These are phyloP conservation scores for Ulota crispa DNA, from an alignment of 225 moss, liverwort and hornwort genomes.

Conservation along the genomic window DNA sequence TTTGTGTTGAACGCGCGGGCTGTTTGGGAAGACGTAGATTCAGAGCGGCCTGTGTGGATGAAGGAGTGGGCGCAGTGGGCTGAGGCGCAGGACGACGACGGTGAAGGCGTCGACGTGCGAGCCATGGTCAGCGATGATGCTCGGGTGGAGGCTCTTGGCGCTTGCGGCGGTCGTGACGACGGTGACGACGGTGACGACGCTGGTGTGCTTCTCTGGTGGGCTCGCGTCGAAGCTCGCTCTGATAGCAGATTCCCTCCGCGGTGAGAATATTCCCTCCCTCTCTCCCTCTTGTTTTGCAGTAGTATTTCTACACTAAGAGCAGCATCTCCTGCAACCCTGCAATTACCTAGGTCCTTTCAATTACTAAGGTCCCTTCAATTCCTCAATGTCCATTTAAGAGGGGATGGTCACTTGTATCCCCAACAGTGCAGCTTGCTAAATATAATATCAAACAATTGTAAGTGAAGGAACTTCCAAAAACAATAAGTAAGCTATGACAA, in stretches of 20 bases:
- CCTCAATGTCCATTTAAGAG: too few relatives aligned
- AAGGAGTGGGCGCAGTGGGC: conserved; percentile 74
- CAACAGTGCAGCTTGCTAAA: too few relatives aligned
- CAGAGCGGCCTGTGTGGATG: conserved; percentile 66
- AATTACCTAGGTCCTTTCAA: too few relatives aligned
- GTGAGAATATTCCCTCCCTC: conserved; percentile 35
- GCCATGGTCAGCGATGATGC: conserved; percentile 64
- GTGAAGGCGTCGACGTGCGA: conserved; percentile 33
- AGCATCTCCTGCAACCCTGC: too few relatives aligned
- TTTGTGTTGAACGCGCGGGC: conserved; percentile 79
- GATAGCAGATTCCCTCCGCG: conserved; percentile 79
- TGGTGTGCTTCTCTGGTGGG: conserved; percentile 74
- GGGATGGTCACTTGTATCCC: too few relatives aligned
- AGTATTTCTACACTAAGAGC: background rate
- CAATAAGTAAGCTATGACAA: too few relatives aligned
- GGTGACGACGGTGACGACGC: conserved; percentile 28
- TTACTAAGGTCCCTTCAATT: too few relatives aligned
- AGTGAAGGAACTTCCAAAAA: too few relatives aligned
- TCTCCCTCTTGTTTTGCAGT: background rate
- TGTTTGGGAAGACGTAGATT: conserved; percentile 44
- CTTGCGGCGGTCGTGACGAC: conserved; percentile 35
- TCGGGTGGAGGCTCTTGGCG: conserved; percentile 66
- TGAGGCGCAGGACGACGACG: conserved; percentile 16
- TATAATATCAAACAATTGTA: too few relatives aligned
- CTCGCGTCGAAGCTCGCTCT: conserved; percentile 75